Evolutionary conservation across 2,329 filamentous ascomycete genomes (phyloP).

Genomic region (Ascochyta koolunga): DNA sequence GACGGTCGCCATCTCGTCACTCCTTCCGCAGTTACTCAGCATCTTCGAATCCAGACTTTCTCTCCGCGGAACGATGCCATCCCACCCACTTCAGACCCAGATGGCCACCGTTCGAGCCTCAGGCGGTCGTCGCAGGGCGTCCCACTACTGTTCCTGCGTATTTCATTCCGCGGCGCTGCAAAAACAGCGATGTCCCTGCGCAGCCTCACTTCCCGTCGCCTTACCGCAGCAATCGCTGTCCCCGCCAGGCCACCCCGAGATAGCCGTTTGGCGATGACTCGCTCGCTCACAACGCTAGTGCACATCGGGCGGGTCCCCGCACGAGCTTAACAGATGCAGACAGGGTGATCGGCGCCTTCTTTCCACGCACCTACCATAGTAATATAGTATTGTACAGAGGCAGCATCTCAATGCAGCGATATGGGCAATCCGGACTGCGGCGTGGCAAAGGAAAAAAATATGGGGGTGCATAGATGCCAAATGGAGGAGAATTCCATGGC

Average conservation of each 20-base stretch:
- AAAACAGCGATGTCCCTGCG: conserved; percentile 1
- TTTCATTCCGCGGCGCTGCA: conserved; percentile 3
- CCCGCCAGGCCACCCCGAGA: not conserved
- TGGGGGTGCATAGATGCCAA: not conserved
- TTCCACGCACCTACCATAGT: too few relatives aligned
- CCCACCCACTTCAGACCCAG: too few relatives aligned
- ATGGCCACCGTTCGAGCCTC: too few relatives aligned
- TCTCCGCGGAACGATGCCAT: too few relatives aligned
- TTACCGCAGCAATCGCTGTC: not conserved
- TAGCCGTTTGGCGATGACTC: conserved; percentile 10
- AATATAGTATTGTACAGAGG: too few relatives aligned
- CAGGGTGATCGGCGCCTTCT: not conserved
- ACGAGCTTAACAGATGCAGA: too few relatives aligned
- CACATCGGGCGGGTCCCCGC: conserved; percentile 14
- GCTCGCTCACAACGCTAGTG: conserved; percentile 3
- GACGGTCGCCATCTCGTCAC: conserved; percentile 1
- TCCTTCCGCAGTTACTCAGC: not conserved
- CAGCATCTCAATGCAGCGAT: not conserved
- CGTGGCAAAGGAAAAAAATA: too few relatives aligned
- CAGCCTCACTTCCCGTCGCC: conserved; percentile 8
- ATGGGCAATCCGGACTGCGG: not conserved
- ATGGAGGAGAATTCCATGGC: not conserved
- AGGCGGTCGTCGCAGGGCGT: conserved; percentile 5
- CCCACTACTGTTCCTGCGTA: not conserved
- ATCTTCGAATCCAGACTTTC: not conserved